Evolutionary conservation across 495 filamentous ascomycete species (phyloP).

Genomic region (Tuber magnatum): DNA sequence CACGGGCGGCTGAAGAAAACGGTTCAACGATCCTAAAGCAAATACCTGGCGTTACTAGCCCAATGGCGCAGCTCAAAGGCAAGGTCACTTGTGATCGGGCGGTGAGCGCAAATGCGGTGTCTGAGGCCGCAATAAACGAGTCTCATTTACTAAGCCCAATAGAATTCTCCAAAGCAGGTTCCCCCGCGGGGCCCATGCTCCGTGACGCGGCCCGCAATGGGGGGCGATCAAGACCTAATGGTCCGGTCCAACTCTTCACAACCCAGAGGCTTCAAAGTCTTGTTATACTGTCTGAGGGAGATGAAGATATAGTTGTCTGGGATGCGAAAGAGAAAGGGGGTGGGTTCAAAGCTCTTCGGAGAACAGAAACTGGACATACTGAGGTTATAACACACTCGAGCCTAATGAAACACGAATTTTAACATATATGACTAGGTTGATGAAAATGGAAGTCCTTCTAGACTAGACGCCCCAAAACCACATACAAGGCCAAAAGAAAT

Average conservation of each 20-base stretch:
- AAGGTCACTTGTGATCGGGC: constrained; percentile 1
- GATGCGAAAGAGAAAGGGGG: neutral
- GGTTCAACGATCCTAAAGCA: neutral
- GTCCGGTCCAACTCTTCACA: neutral
- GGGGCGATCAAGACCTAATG: neutral
- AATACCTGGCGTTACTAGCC: neutral
- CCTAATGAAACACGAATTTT: neutral
- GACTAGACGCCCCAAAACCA: neutral
- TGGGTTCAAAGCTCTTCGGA: neutral
- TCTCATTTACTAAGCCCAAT: neutral
- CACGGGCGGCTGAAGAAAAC: neutral
- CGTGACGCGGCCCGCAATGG: neutral
- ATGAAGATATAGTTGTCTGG: neutral
- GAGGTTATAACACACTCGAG: neutral
- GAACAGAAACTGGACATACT: neutral
- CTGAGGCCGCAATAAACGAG: neutral
- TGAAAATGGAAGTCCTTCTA: constrained; percentile 16
- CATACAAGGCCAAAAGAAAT: neutral
- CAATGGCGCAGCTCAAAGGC: neutral
- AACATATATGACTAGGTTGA: constrained; percentile 10
- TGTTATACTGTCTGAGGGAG: neutral
- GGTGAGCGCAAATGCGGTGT: neutral
- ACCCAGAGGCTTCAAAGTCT: neutral
- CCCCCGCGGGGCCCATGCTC: neutral
- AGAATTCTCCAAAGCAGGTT: neutral